A percentile compares a stretch with the other conserved stretches of the same genome.
These are phyloP conservation scores for Hanseniaspora meyeri DNA, from an alignment of 805 yeast genomes.

Conservation along the genomic window DNA sequence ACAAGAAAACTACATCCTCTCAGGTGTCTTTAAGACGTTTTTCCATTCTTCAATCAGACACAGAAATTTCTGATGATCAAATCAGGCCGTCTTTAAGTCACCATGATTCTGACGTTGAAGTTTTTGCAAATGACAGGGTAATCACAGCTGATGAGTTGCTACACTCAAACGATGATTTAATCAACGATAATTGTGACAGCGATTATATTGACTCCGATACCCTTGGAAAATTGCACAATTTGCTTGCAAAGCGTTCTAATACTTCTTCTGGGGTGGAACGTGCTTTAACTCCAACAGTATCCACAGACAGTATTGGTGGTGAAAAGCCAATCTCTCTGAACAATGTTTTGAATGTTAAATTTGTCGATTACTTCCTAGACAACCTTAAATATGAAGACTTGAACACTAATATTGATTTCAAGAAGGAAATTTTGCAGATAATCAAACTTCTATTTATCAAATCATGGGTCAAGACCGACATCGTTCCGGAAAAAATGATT, in stretches of 20 bases:
- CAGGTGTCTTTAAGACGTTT: constrained; percentile 9
- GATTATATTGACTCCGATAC: neutral
- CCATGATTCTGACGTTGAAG: constrained; percentile 24
- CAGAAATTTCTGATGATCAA: constrained; percentile 29
- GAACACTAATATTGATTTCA: constrained; percentile 32
- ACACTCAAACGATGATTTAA: neutral
- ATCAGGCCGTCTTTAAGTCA: constrained; percentile 26
- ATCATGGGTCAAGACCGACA: constrained; percentile 50
- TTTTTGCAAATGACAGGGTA: constrained; percentile 19
- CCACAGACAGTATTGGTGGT: neutral
- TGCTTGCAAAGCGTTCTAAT: neutral
- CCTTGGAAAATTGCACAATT: neutral
- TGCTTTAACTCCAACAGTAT: neutral
- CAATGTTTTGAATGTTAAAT: constrained; percentile 30
- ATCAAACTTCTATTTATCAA: constrained; percentile 53
- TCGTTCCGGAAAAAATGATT: constrained; percentile 34
- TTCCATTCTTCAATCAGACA: constrained; percentile 23
- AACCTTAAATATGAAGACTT: constrained; percentile 71
- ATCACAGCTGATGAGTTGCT: constrained; percentile 13
- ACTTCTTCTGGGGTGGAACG: neutral
- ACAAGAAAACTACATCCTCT: constrained; percentile 11
- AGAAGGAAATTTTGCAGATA: constrained; percentile 61
- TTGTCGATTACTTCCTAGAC: constrained; percentile 51
- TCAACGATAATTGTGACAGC: neutral
- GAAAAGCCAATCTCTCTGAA: neutral